Evolutionary conservation across 164 flowering plant species (phyloP).

Genomic region (Magnolia changhungtana): DNA sequence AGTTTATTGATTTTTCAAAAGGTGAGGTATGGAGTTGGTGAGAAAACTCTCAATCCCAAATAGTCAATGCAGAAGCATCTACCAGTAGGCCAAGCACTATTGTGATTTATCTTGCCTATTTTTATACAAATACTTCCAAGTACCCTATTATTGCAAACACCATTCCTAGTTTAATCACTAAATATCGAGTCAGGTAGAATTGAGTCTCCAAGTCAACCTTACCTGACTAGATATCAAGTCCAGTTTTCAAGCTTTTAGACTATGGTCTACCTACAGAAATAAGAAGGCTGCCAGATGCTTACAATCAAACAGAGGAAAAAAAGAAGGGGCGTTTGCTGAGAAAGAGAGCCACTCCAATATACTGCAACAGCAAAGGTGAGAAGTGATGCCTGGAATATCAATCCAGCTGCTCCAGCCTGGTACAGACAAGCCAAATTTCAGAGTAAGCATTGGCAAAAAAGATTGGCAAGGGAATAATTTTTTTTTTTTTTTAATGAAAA

Average conservation of each 20-base stretch:
- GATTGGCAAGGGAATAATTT: not conserved
- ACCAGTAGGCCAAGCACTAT: no score
- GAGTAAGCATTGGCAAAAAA: constrained; percentile 12
- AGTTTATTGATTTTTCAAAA: no score
- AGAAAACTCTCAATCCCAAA: no score
- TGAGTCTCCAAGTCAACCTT: no score
- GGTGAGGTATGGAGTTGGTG: not conserved
- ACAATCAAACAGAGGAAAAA: constrained; percentile 83
- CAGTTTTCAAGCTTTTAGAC: no score
- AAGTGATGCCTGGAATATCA: constrained; percentile 84
- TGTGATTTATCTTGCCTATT: no score
- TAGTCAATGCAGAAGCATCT: no score
- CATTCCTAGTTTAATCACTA: no score
- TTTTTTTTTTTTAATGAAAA: not conserved
- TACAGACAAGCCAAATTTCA: constrained; percentile 14
- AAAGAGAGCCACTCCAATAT: constrained; percentile 77
- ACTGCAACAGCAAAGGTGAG: constrained; percentile 86
- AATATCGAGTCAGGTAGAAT: no score
- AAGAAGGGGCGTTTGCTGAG: constrained; percentile 65
- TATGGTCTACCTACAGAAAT: not conserved
- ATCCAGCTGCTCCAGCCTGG: constrained; percentile 97
- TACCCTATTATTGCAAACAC: no score
- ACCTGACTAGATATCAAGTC: no score
- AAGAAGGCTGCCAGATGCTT: constrained; percentile 28
- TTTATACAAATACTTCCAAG: no score